phyloP scores from a whole-genome alignment of 202 grass and related monocot genomes.

The Cymbopogon flexuosus region DNA sequence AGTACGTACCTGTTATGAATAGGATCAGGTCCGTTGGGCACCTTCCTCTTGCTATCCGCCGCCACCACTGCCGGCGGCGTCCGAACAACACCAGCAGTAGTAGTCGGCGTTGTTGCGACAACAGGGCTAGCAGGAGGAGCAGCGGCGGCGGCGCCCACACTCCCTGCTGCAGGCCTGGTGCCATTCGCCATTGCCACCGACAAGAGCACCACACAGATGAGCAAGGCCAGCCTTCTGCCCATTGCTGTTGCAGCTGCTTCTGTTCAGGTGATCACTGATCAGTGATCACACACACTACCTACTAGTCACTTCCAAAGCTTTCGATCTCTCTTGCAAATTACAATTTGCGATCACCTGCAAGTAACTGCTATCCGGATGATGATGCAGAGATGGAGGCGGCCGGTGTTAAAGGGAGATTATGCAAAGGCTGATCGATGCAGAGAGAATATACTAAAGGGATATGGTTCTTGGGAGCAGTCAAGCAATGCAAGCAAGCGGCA shows the following conservation, averaged over 20 bases:
- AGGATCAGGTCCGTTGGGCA: slow-evolving; percentile 86
- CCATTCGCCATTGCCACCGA: slow-evolving; percentile 32
- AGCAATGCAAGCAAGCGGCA: not conserved
- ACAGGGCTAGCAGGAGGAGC: not conserved
- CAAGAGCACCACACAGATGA: slow-evolving; percentile 18
- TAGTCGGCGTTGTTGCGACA: not conserved
- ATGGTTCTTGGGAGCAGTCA: slow-evolving; percentile 5
- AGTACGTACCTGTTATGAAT: slow-evolving; percentile 99
- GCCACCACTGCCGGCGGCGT: not conserved
- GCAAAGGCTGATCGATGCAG: not conserved
- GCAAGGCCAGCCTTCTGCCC: slow-evolving; percentile 16
- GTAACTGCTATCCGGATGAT: not conserved
- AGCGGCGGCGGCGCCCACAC: not conserved
- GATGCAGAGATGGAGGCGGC: not conserved
- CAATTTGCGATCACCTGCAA: not conserved
- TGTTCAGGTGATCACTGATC: slow-evolving; percentile 5
- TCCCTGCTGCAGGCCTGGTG: slow-evolving; percentile 27
- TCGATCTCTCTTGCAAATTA: not conserved
- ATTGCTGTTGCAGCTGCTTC: slow-evolving; percentile 7
- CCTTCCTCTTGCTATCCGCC: slow-evolving; percentile 63
- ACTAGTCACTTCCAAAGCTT: not conserved
- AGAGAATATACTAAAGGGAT: not conserved
- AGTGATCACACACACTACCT: not conserved
- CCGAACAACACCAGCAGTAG: not conserved
- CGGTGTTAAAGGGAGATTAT: not conserved